Evolutionary conservation across 768 basidiomycete genomes (phyloP).

Genomic region (Lactarius akahatsu): DNA sequence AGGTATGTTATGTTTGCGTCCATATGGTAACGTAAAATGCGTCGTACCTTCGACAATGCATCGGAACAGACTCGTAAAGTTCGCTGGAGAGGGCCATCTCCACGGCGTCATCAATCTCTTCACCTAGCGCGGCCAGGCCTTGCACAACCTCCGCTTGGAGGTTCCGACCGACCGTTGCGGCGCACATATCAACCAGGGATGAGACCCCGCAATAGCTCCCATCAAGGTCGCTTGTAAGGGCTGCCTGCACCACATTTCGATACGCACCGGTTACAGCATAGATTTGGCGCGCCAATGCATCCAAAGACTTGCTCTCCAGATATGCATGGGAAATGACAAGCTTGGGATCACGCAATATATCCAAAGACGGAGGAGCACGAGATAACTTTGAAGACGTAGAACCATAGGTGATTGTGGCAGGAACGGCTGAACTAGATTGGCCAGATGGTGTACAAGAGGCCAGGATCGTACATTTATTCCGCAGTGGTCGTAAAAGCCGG

Average conservation of each 20-base stretch:
- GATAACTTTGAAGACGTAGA: constrained; percentile 2
- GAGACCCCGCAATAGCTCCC: constrained; percentile 31
- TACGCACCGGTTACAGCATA: constrained; percentile 58
- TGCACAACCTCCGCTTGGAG: constrained; percentile 38
- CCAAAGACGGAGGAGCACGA: constrained; percentile 37
- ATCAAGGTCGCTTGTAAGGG: constrained; percentile 27
- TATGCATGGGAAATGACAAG: constrained; percentile 37
- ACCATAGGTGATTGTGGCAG: constrained; percentile 27
- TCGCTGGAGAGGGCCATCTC: constrained; percentile 36
- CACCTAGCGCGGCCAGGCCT: constrained; percentile 27
- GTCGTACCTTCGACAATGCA: constrained; percentile 51
- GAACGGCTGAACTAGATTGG: constrained; percentile 28
- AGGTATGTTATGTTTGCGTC: neutral
- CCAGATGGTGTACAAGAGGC: constrained; percentile 32
- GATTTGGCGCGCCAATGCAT: constrained; percentile 48
- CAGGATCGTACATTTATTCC: constrained; percentile 45
- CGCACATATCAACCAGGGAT: constrained; percentile 48
- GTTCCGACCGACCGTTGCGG: constrained; percentile 47
- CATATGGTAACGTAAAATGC: constrained; percentile 7
- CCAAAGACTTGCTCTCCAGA: constrained; percentile 37
- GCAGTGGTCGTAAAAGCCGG: constrained; percentile 49
- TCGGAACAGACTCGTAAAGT: constrained; percentile 54
- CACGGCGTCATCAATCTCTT: constrained; percentile 34
- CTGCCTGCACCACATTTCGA: constrained; percentile 47
- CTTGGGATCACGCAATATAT: constrained; percentile 41